phyloP scores from a whole-genome alignment of 2,329 filamentous ascomycete genomes.

The Aaosphaeria pasadenensis region DNA sequence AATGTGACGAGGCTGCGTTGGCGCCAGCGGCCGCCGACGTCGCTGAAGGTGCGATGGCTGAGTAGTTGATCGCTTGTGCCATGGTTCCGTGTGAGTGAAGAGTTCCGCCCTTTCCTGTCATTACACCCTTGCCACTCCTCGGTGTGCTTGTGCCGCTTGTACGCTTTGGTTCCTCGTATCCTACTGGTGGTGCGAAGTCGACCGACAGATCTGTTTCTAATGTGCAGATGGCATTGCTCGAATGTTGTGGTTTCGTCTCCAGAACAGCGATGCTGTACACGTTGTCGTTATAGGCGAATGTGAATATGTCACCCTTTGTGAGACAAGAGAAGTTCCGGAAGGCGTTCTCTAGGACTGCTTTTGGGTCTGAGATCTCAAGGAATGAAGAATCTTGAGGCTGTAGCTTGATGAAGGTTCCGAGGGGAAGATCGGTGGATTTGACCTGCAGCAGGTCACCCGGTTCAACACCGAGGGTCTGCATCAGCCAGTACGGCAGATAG shows the following conservation, averaged over 20 bases:
- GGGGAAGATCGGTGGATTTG: conserved; percentile 87
- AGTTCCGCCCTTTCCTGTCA: conserved; percentile 66
- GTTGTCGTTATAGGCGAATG: conserved; percentile 93
- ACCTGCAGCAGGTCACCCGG: conserved; percentile 93
- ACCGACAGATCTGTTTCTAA: conserved; percentile 96
- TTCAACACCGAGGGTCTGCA: conserved; percentile 86
- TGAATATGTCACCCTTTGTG: conserved; percentile 91
- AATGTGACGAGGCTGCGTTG: conserved; percentile 69
- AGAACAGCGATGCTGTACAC: conserved; percentile 90
- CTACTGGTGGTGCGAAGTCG: conserved; percentile 90
- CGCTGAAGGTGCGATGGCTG: conserved; percentile 77
- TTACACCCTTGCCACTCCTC: conserved; percentile 60
- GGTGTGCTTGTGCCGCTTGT: conserved; percentile 84
- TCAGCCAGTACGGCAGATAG: conserved; percentile 96
- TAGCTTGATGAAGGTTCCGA: conserved; percentile 90
- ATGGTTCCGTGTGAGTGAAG: conserved; percentile 87
- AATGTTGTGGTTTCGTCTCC: conserved; percentile 84
- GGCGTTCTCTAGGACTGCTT: conserved; percentile 93
- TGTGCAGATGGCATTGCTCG: conserved; percentile 83
- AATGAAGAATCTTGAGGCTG: conserved; percentile 92
- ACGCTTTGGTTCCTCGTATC: conserved; percentile 84
- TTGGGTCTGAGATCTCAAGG: conserved; percentile 94
- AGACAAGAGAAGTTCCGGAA: conserved; percentile 95
- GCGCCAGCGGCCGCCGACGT: conserved; percentile 62
- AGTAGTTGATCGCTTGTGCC: conserved; percentile 98